phyloP scores from a whole-genome alignment of 345 rosid genomes.

The Trapa incisa region DNA sequence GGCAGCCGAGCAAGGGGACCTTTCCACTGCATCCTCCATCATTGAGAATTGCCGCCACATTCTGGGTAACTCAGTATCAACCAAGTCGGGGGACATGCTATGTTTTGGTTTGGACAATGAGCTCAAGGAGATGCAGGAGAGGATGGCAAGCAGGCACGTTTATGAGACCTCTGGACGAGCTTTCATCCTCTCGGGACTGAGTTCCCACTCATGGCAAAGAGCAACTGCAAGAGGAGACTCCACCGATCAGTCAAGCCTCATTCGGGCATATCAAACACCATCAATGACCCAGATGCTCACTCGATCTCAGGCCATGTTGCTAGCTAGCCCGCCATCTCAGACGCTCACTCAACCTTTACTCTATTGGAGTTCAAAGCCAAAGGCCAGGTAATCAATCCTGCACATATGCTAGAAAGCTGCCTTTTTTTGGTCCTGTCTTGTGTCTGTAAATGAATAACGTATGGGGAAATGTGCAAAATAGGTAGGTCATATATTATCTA shows the following conservation, averaged over 20 bases:
- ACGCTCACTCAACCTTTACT: slow-evolving; percentile 50
- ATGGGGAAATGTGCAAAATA: slow-evolving; percentile 15
- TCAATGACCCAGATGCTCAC: slow-evolving; percentile 89
- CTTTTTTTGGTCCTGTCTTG: not conserved
- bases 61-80: slow-evolving; percentile 52
- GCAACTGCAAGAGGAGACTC: slow-evolving; percentile 97
- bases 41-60: slow-evolving; percentile 48
- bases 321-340: slow-evolving; percentile 57
- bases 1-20: slow-evolving; percentile 75
- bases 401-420: not conserved
- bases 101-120: slow-evolving; percentile 73
- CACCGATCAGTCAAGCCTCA: slow-evolving; percentile 66
- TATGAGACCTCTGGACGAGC: slow-evolving; percentile 93
- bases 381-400: slow-evolving; percentile 50
- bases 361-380: slow-evolving; percentile 49
- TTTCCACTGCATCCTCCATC: slow-evolving; percentile 49
- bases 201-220: slow-evolving; percentile 99
- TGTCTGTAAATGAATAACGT: slow-evolving; percentile 39
- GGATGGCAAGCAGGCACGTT: slow-evolving; percentile 88
- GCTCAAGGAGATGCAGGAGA: slow-evolving; percentile 92
- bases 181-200: slow-evolving; percentile 87
- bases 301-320: slow-evolving; percentile 56
- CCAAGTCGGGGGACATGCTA: slow-evolving; percentile 55
- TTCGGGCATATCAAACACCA: slow-evolving; percentile 79
- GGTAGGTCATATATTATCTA: not conserved